Percentiles rank a stretch among this genome's conserved stretches.
Conservation (phyloP, 768 basidiomycete genomes). For the Rhizopogon roseolus region DNA sequence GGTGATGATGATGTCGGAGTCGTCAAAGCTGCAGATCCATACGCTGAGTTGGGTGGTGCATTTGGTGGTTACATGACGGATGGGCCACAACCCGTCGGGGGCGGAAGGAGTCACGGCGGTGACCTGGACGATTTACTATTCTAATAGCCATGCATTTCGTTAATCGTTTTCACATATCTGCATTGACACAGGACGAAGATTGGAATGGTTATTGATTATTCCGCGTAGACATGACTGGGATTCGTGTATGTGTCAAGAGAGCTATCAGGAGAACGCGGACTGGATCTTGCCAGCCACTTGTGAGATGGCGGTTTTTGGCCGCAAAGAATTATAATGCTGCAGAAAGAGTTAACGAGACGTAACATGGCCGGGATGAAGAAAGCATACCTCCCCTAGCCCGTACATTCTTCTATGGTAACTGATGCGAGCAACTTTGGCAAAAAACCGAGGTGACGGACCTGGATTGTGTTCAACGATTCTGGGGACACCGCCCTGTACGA, state of each 20-base stretch:
- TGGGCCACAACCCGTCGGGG: conserved; percentile 59
- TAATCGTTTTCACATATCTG: not conserved
- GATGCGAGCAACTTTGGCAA: conserved; percentile 52
- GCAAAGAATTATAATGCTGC: conserved; percentile 87
- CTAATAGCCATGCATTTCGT: conserved; percentile 22
- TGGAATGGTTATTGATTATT: not conserved
- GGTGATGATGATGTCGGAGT: conserved; percentile 36
- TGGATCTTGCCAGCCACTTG: conserved; percentile 28
- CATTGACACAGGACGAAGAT: conserved; percentile 2
- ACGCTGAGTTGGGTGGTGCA: conserved; percentile 75
- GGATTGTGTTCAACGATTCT: conserved; percentile 82
- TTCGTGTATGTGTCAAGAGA: conserved; percentile 14
- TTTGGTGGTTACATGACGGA: conserved; percentile 74
- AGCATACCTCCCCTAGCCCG: conserved; percentile 87
- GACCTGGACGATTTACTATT: conserved; percentile 70
- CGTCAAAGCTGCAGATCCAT: conserved; percentile 53
- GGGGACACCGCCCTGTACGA: conserved; percentile 81
- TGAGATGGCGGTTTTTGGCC: conserved; percentile 41
- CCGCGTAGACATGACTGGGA: not conserved
- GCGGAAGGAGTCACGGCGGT: conserved; percentile 34
- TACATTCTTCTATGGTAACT: conserved; percentile 95
- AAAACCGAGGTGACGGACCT: conserved; percentile 23
- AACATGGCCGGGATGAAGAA: not conserved
- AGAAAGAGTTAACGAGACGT: conserved; percentile 5
- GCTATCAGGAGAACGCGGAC: conserved; percentile 22